phyloP scores from a whole-genome alignment of 1,284 basidiomycete genomes.

The Ceratobasidium sp. region DNA sequence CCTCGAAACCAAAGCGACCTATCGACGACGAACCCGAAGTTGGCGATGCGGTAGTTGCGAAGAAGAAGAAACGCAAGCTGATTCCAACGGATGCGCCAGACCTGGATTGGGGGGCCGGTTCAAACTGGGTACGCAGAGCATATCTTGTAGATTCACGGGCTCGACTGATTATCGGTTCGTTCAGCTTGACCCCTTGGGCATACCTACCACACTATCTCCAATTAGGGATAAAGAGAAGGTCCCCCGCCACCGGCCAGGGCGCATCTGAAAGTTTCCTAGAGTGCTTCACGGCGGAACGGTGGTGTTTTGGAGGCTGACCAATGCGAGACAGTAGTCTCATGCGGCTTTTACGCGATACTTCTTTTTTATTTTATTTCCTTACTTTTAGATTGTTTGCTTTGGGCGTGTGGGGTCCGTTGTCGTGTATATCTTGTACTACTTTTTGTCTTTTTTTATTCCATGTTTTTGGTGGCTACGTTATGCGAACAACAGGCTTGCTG shows the following conservation, averaged over 20 bases:
- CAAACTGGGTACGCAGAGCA: background rate
- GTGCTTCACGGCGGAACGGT: background rate
- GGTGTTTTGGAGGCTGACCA: background rate
- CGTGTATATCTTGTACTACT: conserved; percentile 30
- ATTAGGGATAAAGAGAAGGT: conserved; percentile 24
- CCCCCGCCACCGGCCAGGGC: conserved; percentile 16
- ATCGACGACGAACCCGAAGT: conserved; percentile 16
- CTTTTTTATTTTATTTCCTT: conserved; percentile 3
- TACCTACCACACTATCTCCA: conserved; percentile 9
- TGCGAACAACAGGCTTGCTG: background rate
- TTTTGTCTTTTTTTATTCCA: conserved; percentile 16
- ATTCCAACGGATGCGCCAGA: conserved; percentile 3
- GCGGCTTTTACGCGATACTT: background rate
- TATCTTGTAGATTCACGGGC: background rate
- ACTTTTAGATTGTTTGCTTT: conserved; percentile 12
- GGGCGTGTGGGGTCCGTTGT: background rate
- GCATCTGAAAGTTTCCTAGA: background rate
- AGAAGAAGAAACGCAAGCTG: conserved; percentile 32
- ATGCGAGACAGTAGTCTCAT: background rate
- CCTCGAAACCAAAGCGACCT: conserved; percentile 18
- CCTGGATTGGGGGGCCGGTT: conserved; percentile 18
- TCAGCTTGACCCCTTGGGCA: conserved; percentile 14
- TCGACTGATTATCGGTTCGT: background rate
- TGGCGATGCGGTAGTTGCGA: conserved; percentile 18
- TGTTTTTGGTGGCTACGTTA: background rate